These are phyloP conservation scores for Angomonas deanei DNA, from an alignment of 208 protist genomes.

Conservation along the genomic window DNA sequence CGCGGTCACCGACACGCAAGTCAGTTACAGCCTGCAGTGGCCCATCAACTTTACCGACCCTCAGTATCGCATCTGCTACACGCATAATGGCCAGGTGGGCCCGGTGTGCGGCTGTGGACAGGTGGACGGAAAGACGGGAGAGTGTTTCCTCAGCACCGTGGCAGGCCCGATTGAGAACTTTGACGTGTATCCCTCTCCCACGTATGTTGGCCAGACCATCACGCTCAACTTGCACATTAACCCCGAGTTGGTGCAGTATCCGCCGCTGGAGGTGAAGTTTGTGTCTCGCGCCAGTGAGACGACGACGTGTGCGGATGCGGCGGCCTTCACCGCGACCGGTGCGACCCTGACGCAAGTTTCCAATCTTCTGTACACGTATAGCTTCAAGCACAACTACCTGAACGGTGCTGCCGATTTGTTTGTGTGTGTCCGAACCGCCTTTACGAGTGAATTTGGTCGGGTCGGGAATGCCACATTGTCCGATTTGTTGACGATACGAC, in stretches of 20 bases:
- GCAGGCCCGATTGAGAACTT: conserved; percentile 48
- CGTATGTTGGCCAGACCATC: conserved; percentile 83
- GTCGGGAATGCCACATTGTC: conserved; percentile 22
- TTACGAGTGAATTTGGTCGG: conserved; percentile 29
- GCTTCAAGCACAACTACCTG: conserved; percentile 77
- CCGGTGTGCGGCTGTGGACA: conserved; percentile 82
- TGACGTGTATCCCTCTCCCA: conserved; percentile 37
- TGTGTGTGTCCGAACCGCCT: conserved; percentile 63
- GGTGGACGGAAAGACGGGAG: conserved; percentile 49
- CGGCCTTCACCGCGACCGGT: conserved; percentile 36
- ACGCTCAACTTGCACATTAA: conserved; percentile 34
- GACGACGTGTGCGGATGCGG: conserved; percentile 40
- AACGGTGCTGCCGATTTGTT: conserved; percentile 41
- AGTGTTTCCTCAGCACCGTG: conserved; percentile 63
- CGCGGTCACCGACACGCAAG: conserved; percentile 31
- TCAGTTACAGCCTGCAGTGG: conserved; percentile 76
- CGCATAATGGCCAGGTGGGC: conserved; percentile 35
- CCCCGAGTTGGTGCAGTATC: conserved; percentile 32
- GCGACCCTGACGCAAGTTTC: conserved; percentile 25
- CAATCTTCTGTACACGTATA: conserved; percentile 38
- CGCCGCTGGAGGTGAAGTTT: conserved; percentile 65
- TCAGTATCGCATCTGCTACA: conserved; percentile 81
- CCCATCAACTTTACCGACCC: conserved; percentile 53
- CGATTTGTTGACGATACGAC: conserved; percentile 64
- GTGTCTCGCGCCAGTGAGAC: conserved; percentile 49